Percentiles rank a stretch among this genome's conserved stretches.
Conservation (phyloP, 2,329 filamentous ascomycete species). For the Dendrostoma leiphaemia region DNA sequence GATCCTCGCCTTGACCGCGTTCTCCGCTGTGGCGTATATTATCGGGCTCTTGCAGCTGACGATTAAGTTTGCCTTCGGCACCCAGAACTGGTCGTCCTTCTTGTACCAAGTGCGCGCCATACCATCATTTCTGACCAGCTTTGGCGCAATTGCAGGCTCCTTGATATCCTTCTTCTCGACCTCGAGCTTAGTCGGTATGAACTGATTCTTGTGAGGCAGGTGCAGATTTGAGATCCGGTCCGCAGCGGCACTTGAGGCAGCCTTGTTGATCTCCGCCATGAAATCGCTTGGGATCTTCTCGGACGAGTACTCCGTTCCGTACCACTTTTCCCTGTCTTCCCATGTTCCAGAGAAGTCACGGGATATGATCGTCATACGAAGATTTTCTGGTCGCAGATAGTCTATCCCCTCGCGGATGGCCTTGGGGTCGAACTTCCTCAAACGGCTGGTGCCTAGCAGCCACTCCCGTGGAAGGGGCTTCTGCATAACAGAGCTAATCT, state of each 20-base stretch:
- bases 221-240: slow-evolving; percentile 71
- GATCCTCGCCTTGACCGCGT: slow-evolving; percentile 72
- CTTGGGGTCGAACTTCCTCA: slow-evolving; percentile 78
- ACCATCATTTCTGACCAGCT: slow-evolving; percentile 81
- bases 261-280: slow-evolving; percentile 66
- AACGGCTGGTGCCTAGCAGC: slow-evolving; percentile 72
- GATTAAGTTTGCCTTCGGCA: slow-evolving; percentile 86
- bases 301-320: slow-evolving; percentile 88
- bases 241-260: slow-evolving; percentile 54
- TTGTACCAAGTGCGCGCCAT: slow-evolving; percentile 89
- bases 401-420: slow-evolving; percentile 72
- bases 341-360: slow-evolving; percentile 81
- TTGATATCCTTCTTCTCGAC: slow-evolving; percentile 92
- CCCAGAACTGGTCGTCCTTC: slow-evolving; percentile 98
- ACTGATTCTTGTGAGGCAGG: slow-evolving; percentile 90
- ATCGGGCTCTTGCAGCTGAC: slow-evolving; percentile 78
- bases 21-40: slow-evolving; percentile 75
- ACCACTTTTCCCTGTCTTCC: slow-evolving; percentile 93
- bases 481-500: slow-evolving; percentile 85
- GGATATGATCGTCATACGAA: slow-evolving; percentile 79
- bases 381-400: slow-evolving; percentile 81
- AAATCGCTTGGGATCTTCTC: slow-evolving; percentile 78
- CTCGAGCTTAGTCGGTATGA: slow-evolving; percentile 88
- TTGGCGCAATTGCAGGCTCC: slow-evolving; percentile 70
- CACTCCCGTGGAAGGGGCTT: slow-evolving; percentile 82